A percentile compares a stretch with the other conserved stretches of the same genome.
Evolutionary conservation across 768 basidiomycete genomes (phyloP).

Genomic region (Pholiota molesta): DNA sequence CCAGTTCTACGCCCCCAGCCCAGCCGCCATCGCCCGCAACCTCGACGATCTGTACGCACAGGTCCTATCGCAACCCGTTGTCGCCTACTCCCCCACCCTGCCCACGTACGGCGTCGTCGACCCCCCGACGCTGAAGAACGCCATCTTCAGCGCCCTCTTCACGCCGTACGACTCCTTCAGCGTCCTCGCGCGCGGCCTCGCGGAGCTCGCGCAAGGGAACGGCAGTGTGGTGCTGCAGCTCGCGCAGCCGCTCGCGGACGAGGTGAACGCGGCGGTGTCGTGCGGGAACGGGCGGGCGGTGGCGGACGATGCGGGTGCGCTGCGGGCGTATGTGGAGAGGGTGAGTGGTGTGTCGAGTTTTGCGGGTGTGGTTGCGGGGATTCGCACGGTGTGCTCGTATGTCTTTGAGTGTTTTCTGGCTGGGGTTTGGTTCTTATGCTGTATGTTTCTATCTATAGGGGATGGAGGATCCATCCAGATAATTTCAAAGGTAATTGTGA

Average conservation of each 20-base stretch:
- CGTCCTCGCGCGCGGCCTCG: not conserved
- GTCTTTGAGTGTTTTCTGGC: not conserved
- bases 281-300: not conserved
- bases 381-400: not conserved
- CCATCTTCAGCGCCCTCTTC: not conserved
- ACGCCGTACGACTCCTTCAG: not conserved
- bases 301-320: not conserved
- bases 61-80: not conserved
- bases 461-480: not conserved
- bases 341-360: not conserved
- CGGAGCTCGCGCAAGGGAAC: not conserved
- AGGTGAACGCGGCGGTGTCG: not conserved
- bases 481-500: not conserved
- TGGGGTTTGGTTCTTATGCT: not conserved
- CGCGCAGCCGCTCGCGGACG: not conserved
- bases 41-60: not conserved
- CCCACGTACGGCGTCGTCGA: not conserved
- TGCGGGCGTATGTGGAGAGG: not conserved
- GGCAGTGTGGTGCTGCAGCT: not conserved
- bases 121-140: not conserved
- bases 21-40: not conserved
- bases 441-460: not conserved
- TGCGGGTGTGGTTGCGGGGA: not conserved
- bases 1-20: not conserved
- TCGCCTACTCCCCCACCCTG: not conserved